Percentiles rank a stretch among this genome's conserved stretches.
These are phyloP conservation scores for Kazachstania viticola DNA, from an alignment of 805 yeast genomes.

Conservation along the genomic window DNA sequence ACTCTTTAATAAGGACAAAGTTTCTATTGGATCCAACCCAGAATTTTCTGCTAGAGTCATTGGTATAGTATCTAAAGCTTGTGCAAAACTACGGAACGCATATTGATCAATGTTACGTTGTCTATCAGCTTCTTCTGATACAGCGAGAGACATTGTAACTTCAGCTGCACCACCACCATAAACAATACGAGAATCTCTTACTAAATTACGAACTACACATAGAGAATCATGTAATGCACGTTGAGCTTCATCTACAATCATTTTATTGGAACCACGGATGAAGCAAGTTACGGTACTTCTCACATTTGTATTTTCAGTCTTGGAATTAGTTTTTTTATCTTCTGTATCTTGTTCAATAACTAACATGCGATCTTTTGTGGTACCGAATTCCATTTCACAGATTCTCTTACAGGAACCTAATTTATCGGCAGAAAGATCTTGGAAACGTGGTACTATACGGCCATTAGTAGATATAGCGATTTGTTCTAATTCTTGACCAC, in stretches of 20 bases:
- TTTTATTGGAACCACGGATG: slow-evolving; percentile 90
- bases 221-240: slow-evolving; percentile 94
- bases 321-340: too few relatives aligned
- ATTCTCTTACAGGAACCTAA: slow-evolving; percentile 82
- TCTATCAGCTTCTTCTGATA: slow-evolving; percentile 81
- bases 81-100: slow-evolving; percentile 90
- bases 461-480: slow-evolving; percentile 97
- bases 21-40: slow-evolving; percentile 88
- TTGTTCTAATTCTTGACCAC: slow-evolving; percentile 91
- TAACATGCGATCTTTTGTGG: slow-evolving; percentile 92
- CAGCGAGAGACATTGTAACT: slow-evolving; percentile 84
- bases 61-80: slow-evolving; percentile 84
- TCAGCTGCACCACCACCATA: slow-evolving; percentile 99
- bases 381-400: slow-evolving; percentile 86
- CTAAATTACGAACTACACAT: slow-evolving; percentile 93
- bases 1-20: slow-evolving; percentile 72
- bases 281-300: slow-evolving; percentile 93
- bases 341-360: slow-evolving; percentile 85
- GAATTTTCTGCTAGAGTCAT: slow-evolving; percentile 95
- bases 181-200: slow-evolving; percentile 87
- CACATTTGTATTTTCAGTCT: too few relatives aligned
- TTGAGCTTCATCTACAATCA: slow-evolving; percentile 95
- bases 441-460: slow-evolving; percentile 93
- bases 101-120: slow-evolving; percentile 95
- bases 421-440: slow-evolving; percentile 72